Evolutionary conservation across 768 basidiomycete genomes (phyloP).

Genomic region (Panaeolus cyanescens): DNA sequence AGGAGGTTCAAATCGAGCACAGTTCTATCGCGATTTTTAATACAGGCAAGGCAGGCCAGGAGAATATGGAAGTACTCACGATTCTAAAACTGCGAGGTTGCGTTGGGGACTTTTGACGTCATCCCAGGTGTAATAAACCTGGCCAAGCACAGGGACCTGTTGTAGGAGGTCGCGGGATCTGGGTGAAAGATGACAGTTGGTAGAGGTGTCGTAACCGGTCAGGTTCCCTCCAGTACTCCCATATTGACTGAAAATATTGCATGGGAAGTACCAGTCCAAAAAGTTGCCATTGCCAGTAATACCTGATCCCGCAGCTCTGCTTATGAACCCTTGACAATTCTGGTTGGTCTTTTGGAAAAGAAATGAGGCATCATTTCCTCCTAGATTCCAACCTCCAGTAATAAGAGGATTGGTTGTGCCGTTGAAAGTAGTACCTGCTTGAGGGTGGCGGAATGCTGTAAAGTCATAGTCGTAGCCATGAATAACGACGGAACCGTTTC

Average conservation of each 20-base stretch:
- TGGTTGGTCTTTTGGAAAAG: constrained; percentile 92
- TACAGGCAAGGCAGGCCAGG: not conserved
- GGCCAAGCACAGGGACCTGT: constrained; percentile 61
- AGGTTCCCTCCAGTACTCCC: constrained; percentile 62
- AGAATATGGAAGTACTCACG: constrained; percentile 53
- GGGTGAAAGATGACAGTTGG: constrained; percentile 72
- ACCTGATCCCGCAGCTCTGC: constrained; percentile 64
- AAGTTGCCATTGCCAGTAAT: constrained; percentile 64
- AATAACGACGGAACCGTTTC: constrained; percentile 84
- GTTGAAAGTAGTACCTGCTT: constrained; percentile 65
- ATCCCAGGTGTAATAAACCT: constrained; percentile 94
- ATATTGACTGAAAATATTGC: constrained; percentile 84
- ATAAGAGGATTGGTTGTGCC: constrained; percentile 85
- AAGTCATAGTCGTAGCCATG: constrained; percentile 96
- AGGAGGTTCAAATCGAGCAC: constrained; percentile 91
- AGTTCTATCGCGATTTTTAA: constrained; percentile 42
- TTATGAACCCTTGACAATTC: constrained; percentile 79
- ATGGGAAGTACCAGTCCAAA: constrained; percentile 97
- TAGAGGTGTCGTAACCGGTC: constrained; percentile 63
- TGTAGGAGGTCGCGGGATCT: constrained; percentile 55
- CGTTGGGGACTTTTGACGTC: constrained; percentile 68
- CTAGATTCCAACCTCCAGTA: constrained; percentile 72
- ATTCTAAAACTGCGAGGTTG: constrained; percentile 93
- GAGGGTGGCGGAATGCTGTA: constrained; percentile 82
- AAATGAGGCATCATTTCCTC: constrained; percentile 90